phyloP scores from a whole-genome alignment of 176 grass and related monocot species.

The Oryza brachyantha region DNA sequence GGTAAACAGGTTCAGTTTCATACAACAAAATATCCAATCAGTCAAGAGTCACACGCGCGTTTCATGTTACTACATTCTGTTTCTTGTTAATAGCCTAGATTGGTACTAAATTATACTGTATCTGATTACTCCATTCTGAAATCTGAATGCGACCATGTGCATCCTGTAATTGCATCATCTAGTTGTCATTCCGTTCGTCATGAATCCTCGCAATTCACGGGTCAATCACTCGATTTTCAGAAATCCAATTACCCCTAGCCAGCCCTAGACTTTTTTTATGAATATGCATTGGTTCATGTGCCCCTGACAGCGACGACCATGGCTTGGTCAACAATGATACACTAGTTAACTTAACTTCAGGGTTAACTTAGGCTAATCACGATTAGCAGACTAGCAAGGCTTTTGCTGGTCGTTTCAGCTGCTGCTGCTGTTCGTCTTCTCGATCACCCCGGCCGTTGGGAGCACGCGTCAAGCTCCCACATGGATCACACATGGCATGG shows the following conservation, averaged over 20 bases:
- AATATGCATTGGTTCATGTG: constrained; percentile 20
- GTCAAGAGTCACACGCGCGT: neutral
- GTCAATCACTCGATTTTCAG: constrained; percentile 33
- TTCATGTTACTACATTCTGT: constrained; percentile 22
- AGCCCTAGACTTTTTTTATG: neutral
- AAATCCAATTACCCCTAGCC: neutral
- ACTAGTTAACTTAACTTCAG: neutral
- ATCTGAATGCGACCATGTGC: neutral
- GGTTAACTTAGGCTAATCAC: neutral
- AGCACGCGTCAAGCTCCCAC: neutral
- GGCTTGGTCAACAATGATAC: neutral
- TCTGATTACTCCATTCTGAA: neutral
- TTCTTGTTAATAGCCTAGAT: neutral
- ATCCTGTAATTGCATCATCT: neutral
- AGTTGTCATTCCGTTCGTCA: constrained; percentile 29
- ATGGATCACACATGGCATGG: neutral
- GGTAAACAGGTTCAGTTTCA: neutral
- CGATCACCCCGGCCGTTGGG: neutral
- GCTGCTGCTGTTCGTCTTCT: neutral
- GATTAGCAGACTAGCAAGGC: neutral
- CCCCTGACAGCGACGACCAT: neutral
- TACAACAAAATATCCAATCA: neutral
- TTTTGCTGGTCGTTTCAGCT: neutral
- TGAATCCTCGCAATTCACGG: constrained; percentile 11
- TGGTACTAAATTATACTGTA: too few species aligned